Base-by-base conservation (phyloP, 1,139 yeast species). In the Arxiozyma heterogenica region DNA sequence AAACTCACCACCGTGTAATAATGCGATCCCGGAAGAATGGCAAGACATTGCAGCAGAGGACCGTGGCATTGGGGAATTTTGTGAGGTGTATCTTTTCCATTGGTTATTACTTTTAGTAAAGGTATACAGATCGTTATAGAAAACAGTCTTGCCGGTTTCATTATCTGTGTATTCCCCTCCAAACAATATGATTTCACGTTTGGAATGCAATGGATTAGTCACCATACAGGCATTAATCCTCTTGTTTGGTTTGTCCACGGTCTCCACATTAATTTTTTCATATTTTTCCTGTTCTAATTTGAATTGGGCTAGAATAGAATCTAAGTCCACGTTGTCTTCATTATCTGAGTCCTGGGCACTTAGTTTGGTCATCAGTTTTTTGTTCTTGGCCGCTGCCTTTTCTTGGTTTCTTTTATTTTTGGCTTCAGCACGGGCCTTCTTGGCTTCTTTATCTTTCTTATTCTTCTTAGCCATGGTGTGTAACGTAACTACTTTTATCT, bases 1-100 rank as follows among this genome's bases (percentile, higher is more conserved):
- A 64, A 93, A 93, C 70, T 93, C 98, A 61, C 98, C 98, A 52
- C 98, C 98, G 73, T 89, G 93, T 76, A 93, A 71, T 57, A 93
- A 71, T 27, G 88, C 78, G 1, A 90, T 73, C 9, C 98, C 98
- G 2, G 91, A 83, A 1, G 97, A 96, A 69, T 93, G 98, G 0
- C 89, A 85, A 60, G 93, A 84, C 90, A 90, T 86, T 2, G 96
- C 87, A 64, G 94, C 97, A 0, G 97, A 90, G 0, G 96, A 87
- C 59, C 98, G 75, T 1, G 97, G 96, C 65, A 91, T 78, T 15
- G 98, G 98, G 0, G 95, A 71, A 66, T 93, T 93, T 62, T 87
- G 87, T 2, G 96, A 88, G 1, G 84, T 74, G 59, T 83, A 78
- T 59, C 78, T 79, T 57, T 90, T 79, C 98, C 98, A 93, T 43